phyloP scores from a whole-genome alignment of 2,329 filamentous ascomycete genomes.

The Waltergamsia citrina region DNA sequence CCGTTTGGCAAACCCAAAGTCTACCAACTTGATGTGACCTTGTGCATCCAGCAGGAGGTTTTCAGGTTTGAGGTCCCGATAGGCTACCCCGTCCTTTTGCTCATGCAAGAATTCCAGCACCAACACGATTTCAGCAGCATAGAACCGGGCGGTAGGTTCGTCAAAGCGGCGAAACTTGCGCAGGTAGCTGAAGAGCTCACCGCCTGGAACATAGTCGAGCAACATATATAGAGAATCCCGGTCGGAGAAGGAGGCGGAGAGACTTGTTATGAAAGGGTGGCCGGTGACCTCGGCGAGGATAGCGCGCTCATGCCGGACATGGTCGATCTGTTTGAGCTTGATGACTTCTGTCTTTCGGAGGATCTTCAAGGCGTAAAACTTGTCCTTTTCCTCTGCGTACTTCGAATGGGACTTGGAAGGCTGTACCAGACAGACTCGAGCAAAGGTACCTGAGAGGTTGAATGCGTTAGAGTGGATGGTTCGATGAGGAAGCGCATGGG shows the following conservation, averaged over 20 bases:
- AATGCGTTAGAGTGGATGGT: neutral
- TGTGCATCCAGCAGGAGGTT: slow-evolving; percentile 70
- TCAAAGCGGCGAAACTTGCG: slow-evolving; percentile 71
- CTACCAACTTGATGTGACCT: slow-evolving; percentile 73
- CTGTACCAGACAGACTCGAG: slow-evolving; percentile 69
- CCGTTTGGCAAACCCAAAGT: slow-evolving; percentile 80
- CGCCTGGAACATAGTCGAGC: slow-evolving; percentile 74
- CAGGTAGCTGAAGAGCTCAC: slow-evolving; percentile 78
- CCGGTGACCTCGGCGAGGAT: slow-evolving; percentile 70
- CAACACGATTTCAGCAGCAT: slow-evolving; percentile 74
- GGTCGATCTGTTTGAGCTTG: slow-evolving; percentile 77
- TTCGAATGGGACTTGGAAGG: slow-evolving; percentile 36
- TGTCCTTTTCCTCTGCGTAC: slow-evolving; percentile 17
- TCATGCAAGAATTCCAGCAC: slow-evolving; percentile 77
- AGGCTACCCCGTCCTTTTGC: slow-evolving; percentile 66
- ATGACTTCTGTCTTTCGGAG: slow-evolving; percentile 66
- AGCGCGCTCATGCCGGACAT: slow-evolving; percentile 74
- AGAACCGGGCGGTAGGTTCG: slow-evolving; percentile 70
- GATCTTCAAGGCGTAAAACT: slow-evolving; percentile 75
- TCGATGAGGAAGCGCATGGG: neutral
- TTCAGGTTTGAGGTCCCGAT: slow-evolving; percentile 75
- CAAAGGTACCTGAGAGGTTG: slow-evolving; percentile 59
- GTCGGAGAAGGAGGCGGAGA: slow-evolving; percentile 73
- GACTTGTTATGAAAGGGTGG: slow-evolving; percentile 74
- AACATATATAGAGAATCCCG: slow-evolving; percentile 73